Base-by-base conservation (phyloP, 129 eudicot genomes). In the Tagetes patula region DNA sequence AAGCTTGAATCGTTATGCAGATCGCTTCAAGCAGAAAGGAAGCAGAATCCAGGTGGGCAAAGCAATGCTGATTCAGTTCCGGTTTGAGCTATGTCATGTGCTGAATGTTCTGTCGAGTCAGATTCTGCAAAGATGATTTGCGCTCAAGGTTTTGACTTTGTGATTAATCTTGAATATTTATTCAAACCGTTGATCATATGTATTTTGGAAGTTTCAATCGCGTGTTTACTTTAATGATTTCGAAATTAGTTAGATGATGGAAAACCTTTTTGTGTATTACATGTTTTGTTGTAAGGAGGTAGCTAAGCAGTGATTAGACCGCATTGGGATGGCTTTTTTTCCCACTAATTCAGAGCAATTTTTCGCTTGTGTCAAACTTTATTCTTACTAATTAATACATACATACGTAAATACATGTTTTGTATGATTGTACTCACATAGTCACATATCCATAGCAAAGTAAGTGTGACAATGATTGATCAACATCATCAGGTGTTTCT, bases 1-100 rank as follows among this genome's bases (percentile, higher is more conserved):
- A 94, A 84, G 76, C 96, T 94, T 43, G 97, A 94, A 77, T 88
- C 97, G 0, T 45, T 94, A 55, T 94, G 99, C 69, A 82, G 99
- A 39, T 90, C 93, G 20, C 96, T 94, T 73, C 97, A 94, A 83
- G 97, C 97, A 45, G 99, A 90, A 67, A 79, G 99, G 75, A 94
- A 90, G 80, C 88, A 85, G 72, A 83, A 61, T 82, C 70, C 87
- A 34, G 54, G 58, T 2, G 85, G 48, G 37, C 63, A 75, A 74
- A 85, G 46, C 69, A 75, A 75, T 60, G 52, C 76, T 13, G 96
- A 81, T 63, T 65, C 85, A 1, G 80, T 53, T 42, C 56, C 83
- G 54, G 82, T 59, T 73, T 85, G 79, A 83, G 32, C 31, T 14
- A 20, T 20, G 27, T 20, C 27, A 20, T 20, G 27, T 20, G 27